phyloP scores from a whole-genome alignment of 805 yeast species.

The Cyberlindnera maritima region DNA sequence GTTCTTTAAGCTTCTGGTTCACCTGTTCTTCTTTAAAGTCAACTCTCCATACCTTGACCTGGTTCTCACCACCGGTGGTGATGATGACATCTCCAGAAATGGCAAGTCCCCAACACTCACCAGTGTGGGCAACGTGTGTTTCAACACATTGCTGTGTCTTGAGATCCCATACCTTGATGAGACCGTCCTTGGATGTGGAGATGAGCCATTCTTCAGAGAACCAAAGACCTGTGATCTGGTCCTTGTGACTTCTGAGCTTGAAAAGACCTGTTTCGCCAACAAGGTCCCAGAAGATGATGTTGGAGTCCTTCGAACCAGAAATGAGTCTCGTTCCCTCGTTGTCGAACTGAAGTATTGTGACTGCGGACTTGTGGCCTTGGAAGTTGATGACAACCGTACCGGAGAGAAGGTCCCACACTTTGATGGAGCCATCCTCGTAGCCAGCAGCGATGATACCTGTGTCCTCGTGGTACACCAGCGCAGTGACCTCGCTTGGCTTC shows the following conservation, averaged over 20 bases:
- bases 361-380: constrained; percentile 85
- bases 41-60: constrained; percentile 80
- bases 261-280: constrained; percentile 88
- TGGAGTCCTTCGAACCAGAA: constrained; percentile 85
- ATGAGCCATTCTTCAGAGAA: constrained; percentile 61
- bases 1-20: constrained; percentile 51
- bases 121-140: constrained; percentile 89
- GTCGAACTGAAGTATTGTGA: constrained; percentile 73
- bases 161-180: constrained; percentile 91
- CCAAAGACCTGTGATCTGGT: constrained; percentile 75
- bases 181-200: constrained; percentile 84
- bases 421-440: constrained; percentile 82
- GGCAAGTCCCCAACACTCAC: constrained; percentile 89
- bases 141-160: constrained; percentile 87
- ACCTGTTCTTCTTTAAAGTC: constrained; percentile 43
- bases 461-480: constrained; percentile 54
- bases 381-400: constrained; percentile 75
- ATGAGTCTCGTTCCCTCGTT: constrained; percentile 76
- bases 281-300: constrained; percentile 90
- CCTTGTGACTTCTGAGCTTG: constrained; percentile 85
- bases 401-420: constrained; percentile 87
- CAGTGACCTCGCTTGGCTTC: constrained; percentile 60
- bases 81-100: constrained; percentile 43
- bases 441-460: constrained; percentile 85
- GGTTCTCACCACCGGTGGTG: constrained; percentile 79